Base-by-base conservation (phyloP, 495 filamentous ascomycete genomes). In the Rusavskia elegans region DNA sequence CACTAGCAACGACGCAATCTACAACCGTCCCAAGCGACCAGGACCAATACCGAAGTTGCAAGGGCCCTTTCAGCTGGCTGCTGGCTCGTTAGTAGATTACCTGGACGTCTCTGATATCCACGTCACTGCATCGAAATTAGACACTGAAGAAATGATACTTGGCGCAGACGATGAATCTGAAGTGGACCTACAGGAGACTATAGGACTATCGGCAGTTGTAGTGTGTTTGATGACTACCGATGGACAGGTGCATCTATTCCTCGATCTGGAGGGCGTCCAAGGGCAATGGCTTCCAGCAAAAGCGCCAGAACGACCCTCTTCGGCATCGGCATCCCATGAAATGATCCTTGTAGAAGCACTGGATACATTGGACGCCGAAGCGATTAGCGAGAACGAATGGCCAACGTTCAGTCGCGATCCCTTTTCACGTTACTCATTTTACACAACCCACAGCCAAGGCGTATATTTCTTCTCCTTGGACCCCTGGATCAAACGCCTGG, bases 201-300 rank as follows among this genome's bases (percentile, higher is more conserved):
- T 21, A 16, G 84, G 81, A 20, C 58, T 88, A 11, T 87, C 87
- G 2, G 72, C 82, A 13, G 76, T 82, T 1, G 68, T 90, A 20
- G 66, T 95, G 36, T 93, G 86, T 62, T 64, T 94, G 1, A 70
- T 86, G 5, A 86, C 84, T 5, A 81, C 75, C 32, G 82, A 74
- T 56, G 84, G 84, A 20, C 76, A 83, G 57, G 69, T 93, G 17
- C 80, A 87, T 51, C 66, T 93, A 20, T 93, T 84, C 59, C 70
- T 95, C 17, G 85, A 92, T 59, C 61, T 88, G 2, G 81, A 88
- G 32, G 85, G 84, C 0, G 77, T 93, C 1, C 80, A 89, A 63
- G 88, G 83, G 9, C 80, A 87, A 59, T 95, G 89, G 89, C 75
- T 94, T 10, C 86, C 87, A 46, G 44, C 44, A 2, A 80, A 21